phyloP scores from a whole-genome alignment of 176 grass and related monocot genomes.

The Dactylis glomerata region DNA sequence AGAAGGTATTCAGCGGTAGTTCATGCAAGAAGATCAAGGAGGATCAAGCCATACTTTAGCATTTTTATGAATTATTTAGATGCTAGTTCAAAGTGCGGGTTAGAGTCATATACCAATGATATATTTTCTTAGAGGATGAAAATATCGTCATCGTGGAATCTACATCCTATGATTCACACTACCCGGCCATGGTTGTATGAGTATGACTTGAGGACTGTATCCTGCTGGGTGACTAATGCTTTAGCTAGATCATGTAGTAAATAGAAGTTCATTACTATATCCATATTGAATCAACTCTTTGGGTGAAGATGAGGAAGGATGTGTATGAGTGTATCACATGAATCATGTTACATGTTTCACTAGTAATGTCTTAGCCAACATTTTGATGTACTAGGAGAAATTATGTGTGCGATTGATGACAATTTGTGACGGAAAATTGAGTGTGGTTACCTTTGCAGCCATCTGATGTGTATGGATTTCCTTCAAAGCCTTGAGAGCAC shows the following conservation, averaged over 20 bases:
- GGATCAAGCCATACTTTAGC: neutral
- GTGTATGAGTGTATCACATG: neutral
- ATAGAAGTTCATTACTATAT: no score
- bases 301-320: neutral
- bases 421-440: neutral
- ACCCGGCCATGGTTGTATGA: neutral
- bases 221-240: no score
- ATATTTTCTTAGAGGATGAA: no score
- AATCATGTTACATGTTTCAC: neutral
- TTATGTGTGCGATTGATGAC: rapidly evolving
- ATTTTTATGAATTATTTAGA: neutral
- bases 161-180: neutral
- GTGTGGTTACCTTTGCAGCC: conserved; percentile 14
- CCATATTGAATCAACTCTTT: neutral
- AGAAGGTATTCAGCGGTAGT: neutral
- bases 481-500: conserved; percentile 7
- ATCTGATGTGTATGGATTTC: conserved; percentile 72
- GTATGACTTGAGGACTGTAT: neutral
- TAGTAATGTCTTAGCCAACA: neutral
- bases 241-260: no score
- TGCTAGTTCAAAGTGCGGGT: neutral
- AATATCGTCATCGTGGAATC: neutral
- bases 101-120: neutral
- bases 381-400: neutral
- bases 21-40: neutral